phyloP scores from a whole-genome alignment of 208 protist species.

The Leishmania turanica region DNA sequence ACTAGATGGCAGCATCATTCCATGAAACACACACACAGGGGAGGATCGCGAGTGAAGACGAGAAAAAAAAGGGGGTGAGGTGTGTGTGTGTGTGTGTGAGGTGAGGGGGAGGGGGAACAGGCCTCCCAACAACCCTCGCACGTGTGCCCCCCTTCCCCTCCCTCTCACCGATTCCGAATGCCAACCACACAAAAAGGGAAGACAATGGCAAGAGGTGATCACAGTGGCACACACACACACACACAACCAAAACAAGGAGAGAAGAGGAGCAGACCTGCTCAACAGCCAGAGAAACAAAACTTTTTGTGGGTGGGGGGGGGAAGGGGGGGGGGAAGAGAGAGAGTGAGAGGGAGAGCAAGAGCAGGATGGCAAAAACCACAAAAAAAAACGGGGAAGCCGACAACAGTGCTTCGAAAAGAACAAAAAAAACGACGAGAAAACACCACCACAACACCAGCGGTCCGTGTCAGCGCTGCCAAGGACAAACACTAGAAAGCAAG shows the following conservation, averaged over 20 bases:
- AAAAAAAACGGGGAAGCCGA: neutral
- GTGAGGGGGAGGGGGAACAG: neutral
- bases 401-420: neutral
- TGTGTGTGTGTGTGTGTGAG: too few relatives aligned
- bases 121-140: neutral
- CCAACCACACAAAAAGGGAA: too few relatives aligned
- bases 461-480: neutral
- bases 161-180: neutral
- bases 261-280: neutral
- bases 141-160: neutral
- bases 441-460: neutral
- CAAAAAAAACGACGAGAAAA: neutral
- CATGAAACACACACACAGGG: neutral
- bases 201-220: too few relatives aligned
- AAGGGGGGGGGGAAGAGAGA: too few relatives aligned
- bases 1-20: neutral
- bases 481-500: neutral
- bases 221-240: neutral
- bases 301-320: too few relatives aligned
- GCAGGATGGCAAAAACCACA: neutral
- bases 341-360: neutral
- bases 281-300: neutral
- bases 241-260: neutral
- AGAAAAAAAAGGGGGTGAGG: neutral
- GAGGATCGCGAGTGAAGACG: neutral